Percentiles rank a stretch among this genome's conserved stretches.
Conservation (phyloP, 352 stramenopile species). For the Phytophthora agathidicida region DNA sequence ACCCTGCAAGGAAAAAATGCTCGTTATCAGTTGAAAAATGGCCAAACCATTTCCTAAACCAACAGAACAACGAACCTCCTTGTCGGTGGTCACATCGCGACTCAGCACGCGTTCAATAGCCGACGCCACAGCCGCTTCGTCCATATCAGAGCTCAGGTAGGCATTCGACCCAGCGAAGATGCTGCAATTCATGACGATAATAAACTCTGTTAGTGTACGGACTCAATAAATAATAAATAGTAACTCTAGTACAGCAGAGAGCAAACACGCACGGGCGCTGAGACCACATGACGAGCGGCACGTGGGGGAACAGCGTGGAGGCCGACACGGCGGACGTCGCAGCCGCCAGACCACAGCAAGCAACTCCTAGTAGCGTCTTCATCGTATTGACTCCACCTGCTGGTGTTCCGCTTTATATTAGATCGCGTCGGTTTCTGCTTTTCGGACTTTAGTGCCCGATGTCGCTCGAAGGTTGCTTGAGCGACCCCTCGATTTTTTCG, state of each 20-base stretch:
- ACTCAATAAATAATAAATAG: not conserved
- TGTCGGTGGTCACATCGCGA: conserved; percentile 37
- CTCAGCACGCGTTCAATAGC: conserved; percentile 35
- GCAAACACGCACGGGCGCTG: conserved; percentile 54
- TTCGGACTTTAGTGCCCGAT: not conserved
- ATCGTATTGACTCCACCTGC: conserved; percentile 18
- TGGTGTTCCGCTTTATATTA: conserved; percentile 23
- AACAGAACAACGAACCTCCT: conserved; percentile 35
- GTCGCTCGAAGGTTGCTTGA: conserved; percentile 16
- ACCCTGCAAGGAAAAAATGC: conserved; percentile 28
- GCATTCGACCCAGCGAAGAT: conserved; percentile 48
- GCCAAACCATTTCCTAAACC: not conserved
- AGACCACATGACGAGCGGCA: conserved; percentile 75
- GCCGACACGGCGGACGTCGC: conserved; percentile 13
- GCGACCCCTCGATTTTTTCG: conserved; percentile 22
- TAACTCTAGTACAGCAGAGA: no score
- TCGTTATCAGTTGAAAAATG: not conserved
- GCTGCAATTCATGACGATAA: conserved; percentile 21
- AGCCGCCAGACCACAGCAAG: conserved; percentile 34
- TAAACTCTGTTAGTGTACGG: not conserved
- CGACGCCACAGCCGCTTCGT: conserved; percentile 43
- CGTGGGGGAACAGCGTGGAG: conserved; percentile 48
- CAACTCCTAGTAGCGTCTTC: conserved; percentile 37
- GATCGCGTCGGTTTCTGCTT: conserved; percentile 30
- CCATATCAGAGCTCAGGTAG: conserved; percentile 55